Base-by-base conservation (phyloP, 345 rosid genomes). In the Eucalyptus sideroxylon region DNA sequence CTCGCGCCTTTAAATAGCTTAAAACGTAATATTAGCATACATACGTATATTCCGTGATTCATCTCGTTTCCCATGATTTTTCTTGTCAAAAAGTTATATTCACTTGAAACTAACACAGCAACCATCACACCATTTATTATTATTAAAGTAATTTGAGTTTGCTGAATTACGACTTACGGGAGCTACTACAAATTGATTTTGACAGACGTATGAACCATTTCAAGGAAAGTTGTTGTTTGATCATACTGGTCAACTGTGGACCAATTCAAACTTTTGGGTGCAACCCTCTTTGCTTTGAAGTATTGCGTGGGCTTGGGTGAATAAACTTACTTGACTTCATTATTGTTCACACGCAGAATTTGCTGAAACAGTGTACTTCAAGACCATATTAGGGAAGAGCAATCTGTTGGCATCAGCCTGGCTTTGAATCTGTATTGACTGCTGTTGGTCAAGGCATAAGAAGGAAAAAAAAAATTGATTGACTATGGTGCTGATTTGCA, bases 101-200 rank as follows among this genome's bases (percentile, higher is more conserved):
- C 44, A 21, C 11, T 37, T 21, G 16, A 11, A 37, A 6, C 9
- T 1, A 3, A 19, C 4, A 1, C 6, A 1, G 3, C 16, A 21
- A 10, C 27, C 83, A 37, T 21, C 45, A 37, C 16, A 0, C 8
- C 14, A 21, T 77, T 77, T 37, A 37, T 3, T 77, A 77, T 37
- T 6, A 53, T 77, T 34, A 69, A 77, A 21, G 23, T 77, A 21
- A 77, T 77, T 77, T 2, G 27, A 9, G 47, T 37, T 37, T 19
- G 47, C 2, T 77, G 5, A 77, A 77, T 19, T 37, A 5, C 83
- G 83, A 72, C 45, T 72, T 19, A 37, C 1, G 27, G 7, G 27
- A 21, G 27, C 47, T 11, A 21, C 27, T 23, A 27, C 16, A 72
- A 40, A 37, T 77, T 19, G 82, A 37, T 77, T 21, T 77, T 5